A percentile compares a stretch with the other conserved stretches of the same genome.
phyloP scores from a whole-genome alignment of 495 filamentous ascomycete genomes.

The Thermothielavioides terrestris region DNA sequence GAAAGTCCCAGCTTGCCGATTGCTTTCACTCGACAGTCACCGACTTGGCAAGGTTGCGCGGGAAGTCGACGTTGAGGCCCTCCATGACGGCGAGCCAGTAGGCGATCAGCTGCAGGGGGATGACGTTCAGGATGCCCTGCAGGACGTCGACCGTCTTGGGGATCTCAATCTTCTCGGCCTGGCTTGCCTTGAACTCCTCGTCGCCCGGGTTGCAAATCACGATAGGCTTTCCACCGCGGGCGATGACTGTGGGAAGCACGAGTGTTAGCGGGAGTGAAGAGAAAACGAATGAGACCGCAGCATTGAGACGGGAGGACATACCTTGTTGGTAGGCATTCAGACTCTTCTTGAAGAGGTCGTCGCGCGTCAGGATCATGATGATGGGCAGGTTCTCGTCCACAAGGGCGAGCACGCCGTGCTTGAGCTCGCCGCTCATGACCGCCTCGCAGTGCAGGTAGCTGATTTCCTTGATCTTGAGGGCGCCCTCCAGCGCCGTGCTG shows the following conservation, averaged over 20 bases:
- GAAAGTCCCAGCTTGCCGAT: no score
- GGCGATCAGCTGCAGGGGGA: conserved; percentile 91
- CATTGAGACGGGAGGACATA: conserved; percentile 33
- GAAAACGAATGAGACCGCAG: no score
- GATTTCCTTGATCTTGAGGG: conserved; percentile 99
- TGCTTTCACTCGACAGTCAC: conserved; percentile 94
- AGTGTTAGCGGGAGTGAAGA: conserved; percentile 14
- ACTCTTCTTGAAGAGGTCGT: conserved; percentile 92
- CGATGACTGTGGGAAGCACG: conserved; percentile 64
- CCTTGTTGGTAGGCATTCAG: conserved; percentile 98
- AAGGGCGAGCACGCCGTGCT: conserved; percentile 94
- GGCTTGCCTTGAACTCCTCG: conserved; percentile 74
- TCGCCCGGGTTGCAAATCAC: conserved; percentile 94
- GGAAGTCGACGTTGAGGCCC: conserved; percentile 95
- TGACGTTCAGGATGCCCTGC: conserved; percentile 94
- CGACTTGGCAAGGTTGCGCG: conserved; percentile 95
- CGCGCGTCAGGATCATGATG: conserved; percentile 97
- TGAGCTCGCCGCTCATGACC: conserved; percentile 98
- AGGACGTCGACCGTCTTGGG: conserved; percentile 91
- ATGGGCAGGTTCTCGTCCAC: conserved; percentile 98
- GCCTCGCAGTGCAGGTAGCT: conserved; percentile 99
- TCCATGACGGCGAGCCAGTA: conserved; percentile 97
- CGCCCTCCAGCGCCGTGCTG: conserved; percentile 95
- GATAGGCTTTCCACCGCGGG: conserved; percentile 87
- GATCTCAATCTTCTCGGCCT: conserved; percentile 94